These are phyloP conservation scores for Boletus barrowsii DNA, from an alignment of 768 basidiomycete genomes.

Conservation along the genomic window DNA sequence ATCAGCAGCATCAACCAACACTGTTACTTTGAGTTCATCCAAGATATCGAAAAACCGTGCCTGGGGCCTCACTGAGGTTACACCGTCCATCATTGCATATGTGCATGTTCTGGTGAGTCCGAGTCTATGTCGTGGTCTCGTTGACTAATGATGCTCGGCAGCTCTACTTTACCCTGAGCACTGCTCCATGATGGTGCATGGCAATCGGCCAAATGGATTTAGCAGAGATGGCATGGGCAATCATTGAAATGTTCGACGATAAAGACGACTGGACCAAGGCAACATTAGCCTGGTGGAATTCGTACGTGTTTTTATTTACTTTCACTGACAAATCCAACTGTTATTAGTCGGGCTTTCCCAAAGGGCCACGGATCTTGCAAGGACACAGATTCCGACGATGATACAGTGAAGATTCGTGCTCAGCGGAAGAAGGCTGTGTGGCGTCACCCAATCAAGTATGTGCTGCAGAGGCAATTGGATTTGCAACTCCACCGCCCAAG, in stretches of 20 bases:
- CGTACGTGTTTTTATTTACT: background rate
- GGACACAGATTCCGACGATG: background rate
- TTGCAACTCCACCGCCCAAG: no score
- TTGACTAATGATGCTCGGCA: background rate
- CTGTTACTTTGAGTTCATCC: background rate
- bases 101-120: background rate
- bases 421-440: background rate
- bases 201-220: background rate
- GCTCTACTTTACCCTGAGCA: background rate
- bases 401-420: background rate
- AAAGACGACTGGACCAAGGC: background rate
- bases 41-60: background rate
- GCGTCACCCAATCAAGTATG: no score
- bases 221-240: background rate
- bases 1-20: background rate
- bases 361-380: background rate
- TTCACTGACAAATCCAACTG: background rate
- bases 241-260: background rate
- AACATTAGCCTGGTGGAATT: background rate
- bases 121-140: background rate
- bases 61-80: background rate
- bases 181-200: background rate
- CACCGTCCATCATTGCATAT: background rate
- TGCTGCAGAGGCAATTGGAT: no score
- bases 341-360: background rate